phyloP scores from a whole-genome alignment of 2,329 filamentous ascomycete genomes.

The Curvularia hawaiiensis region DNA sequence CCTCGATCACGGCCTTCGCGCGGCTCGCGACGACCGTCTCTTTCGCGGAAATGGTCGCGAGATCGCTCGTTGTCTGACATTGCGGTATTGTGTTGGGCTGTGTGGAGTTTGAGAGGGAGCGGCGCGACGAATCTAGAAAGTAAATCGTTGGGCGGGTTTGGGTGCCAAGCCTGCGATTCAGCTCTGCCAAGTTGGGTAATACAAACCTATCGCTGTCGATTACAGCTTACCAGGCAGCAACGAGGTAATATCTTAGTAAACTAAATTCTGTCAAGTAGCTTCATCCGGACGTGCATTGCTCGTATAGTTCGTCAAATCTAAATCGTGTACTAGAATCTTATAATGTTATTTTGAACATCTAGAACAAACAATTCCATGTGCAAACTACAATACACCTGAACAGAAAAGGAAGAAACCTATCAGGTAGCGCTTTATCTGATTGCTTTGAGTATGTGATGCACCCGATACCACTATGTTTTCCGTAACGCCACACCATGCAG shows the following conservation, averaged over 20 bases:
- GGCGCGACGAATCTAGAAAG: slow-evolving; percentile 8
- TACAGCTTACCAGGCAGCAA: neutral
- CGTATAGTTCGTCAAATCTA: neutral
- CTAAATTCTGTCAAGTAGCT: neutral
- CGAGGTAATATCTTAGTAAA: neutral
- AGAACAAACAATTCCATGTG: neutral
- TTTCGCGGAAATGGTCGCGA: slow-evolving; percentile 29
- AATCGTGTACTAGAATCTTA: neutral
- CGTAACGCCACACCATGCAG: slow-evolving; percentile 17
- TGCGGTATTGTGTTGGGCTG: slow-evolving; percentile 9
- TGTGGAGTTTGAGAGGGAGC: slow-evolving; percentile 1
- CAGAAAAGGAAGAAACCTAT: neutral
- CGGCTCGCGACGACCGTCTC: slow-evolving; percentile 28
- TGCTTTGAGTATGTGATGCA: neutral
- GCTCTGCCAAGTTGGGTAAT: slow-evolving; percentile 2
- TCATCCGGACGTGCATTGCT: neutral
- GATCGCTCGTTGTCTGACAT: slow-evolving; percentile 36
- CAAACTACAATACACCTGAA: neutral
- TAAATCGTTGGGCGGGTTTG: slow-evolving; percentile 4
- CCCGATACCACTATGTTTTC: neutral
- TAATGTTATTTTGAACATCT: neutral
- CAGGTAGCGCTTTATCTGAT: neutral
- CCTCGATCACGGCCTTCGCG: slow-evolving; percentile 29
- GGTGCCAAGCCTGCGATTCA: slow-evolving; percentile 14
- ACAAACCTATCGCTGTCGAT: neutral